These are phyloP conservation scores for Geranium brycei DNA, from an alignment of 345 rosid genomes.

Conservation along the genomic window DNA sequence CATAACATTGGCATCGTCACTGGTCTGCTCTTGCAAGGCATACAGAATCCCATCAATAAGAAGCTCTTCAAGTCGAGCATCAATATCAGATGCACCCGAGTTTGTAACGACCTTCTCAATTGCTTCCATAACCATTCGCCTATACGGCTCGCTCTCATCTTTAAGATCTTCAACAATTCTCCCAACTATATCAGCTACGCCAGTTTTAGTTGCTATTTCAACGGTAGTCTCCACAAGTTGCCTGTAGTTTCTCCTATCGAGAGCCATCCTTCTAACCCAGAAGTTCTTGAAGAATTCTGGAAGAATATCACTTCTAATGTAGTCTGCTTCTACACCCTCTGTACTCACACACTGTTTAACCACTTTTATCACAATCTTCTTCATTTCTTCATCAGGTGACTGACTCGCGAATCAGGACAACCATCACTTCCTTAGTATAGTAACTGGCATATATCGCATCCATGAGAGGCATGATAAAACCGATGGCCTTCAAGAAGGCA, in stretches of 20 bases:
- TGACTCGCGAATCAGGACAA: conserved; percentile 94
- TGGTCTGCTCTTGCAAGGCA: conserved; percentile 98
- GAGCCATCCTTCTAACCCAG: conserved; percentile 97
- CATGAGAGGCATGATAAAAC: conserved; percentile 95
- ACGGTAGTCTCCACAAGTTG: conserved; percentile 96
- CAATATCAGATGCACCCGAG: conserved; percentile 92
- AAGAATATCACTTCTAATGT: conserved; percentile 78
- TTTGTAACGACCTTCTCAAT: conserved; percentile 93
- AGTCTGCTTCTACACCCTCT: conserved; percentile 91
- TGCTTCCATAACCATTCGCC: conserved; percentile 99
- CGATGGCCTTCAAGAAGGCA: conserved; percentile 98
- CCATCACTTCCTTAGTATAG: conserved; percentile 95
- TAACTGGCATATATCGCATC: conserved; percentile 92
- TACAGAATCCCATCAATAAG: conserved; percentile 95
- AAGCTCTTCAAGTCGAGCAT: conserved; percentile 85
- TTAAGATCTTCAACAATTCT: conserved; percentile 88
- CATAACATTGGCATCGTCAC: conserved; percentile 97
- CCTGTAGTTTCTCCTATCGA: conserved; percentile 85
- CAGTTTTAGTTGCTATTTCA: conserved; percentile 90
- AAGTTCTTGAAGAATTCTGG: conserved; percentile 85
- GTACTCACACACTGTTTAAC: conserved; percentile 98
- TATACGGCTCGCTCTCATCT: conserved; percentile 86
- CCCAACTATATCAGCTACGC: conserved; percentile 90
- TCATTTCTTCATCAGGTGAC: conserved; percentile 99
- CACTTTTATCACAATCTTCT: conserved; percentile 92